Evolutionary conservation across 2,329 filamentous ascomycete genomes (phyloP), one percentile per base, ranked within the genome.

Genomic region (Exophiala sp.): DNA sequence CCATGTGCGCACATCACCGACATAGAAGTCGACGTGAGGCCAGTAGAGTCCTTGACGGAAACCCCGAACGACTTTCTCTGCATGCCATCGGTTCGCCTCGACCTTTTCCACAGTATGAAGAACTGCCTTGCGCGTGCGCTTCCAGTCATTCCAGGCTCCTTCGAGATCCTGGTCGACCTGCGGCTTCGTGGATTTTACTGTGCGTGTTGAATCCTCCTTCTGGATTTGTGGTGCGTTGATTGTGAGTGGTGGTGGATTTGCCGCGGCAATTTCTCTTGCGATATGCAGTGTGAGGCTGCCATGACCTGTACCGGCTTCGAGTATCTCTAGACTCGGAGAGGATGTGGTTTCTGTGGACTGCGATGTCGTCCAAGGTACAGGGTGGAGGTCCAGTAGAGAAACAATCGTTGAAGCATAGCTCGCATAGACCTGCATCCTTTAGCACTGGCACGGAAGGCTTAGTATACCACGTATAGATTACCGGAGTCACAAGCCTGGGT

Each of bases 241-340:
- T 67, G 11, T 68, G 64, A 47, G 51, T 41, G 54, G 54, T 0
- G 78, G 77, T 5, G 79, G 71, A 2, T 81, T 72, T 64, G 91
- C 91, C 14, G 83, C 88, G 66, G 91, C 86, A 42, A 94, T 82
- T 2, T 88, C 87, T 48, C 87, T 81, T 29, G 88, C 84, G 18
- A 94, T 76, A 65, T 91, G 82, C 3, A 94, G 71, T 0, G 88
- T 92, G 54, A 94, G 71, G 33, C 86, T 85, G 54, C 89, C 89
- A 75, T 91, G 88, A n/a, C 89, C 89, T 3, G 89, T 94, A 12
- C 89, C 89, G 43, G 88, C 88, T 70, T 94, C 89, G 48, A 94
- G 84, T 41, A 94, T 88, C 66, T 92, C 87, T 10, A 91, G 69
- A 0, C 78, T 80, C 7, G 74, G 69, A 35, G 62, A 58, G 2